Evolutionary conservation across 345 rosid species (phyloP).

Genomic region (Eucalyptus shirleyi): DNA sequence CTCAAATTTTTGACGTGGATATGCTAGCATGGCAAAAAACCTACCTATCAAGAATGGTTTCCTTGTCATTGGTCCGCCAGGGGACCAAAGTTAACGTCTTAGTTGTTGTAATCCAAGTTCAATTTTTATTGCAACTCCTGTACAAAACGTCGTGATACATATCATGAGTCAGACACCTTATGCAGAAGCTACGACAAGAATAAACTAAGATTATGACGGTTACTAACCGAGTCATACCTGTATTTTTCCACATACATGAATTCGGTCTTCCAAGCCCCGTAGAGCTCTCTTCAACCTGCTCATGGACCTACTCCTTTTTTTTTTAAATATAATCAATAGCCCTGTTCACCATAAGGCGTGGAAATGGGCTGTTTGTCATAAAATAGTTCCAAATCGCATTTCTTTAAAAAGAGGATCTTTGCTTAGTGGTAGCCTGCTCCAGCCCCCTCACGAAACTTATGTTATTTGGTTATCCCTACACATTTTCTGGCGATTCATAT

Average conservation of each 20-base stretch:
- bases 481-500: neutral
- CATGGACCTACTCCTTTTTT: no score
- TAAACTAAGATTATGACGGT: neutral
- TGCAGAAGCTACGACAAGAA: neutral
- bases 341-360: neutral
- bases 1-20: neutral
- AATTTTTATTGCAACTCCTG: neutral
- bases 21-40: neutral
- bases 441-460: no score
- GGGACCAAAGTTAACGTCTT: neutral
- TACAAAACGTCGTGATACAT: neutral
- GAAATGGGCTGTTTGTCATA: neutral
- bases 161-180: neutral
- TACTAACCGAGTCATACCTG: neutral
- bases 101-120: neutral
- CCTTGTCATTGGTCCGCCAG: neutral
- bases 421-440: neutral
- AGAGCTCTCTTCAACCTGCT: neutral
- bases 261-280: neutral
- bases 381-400: no score
- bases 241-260: neutral
- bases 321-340: neutral
- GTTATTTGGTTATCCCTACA: neutral
- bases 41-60: neutral
- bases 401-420: no score